phyloP scores from a whole-genome alignment of 192 early-diverging fungal genomes.

The Coemansia sp. region DNA sequence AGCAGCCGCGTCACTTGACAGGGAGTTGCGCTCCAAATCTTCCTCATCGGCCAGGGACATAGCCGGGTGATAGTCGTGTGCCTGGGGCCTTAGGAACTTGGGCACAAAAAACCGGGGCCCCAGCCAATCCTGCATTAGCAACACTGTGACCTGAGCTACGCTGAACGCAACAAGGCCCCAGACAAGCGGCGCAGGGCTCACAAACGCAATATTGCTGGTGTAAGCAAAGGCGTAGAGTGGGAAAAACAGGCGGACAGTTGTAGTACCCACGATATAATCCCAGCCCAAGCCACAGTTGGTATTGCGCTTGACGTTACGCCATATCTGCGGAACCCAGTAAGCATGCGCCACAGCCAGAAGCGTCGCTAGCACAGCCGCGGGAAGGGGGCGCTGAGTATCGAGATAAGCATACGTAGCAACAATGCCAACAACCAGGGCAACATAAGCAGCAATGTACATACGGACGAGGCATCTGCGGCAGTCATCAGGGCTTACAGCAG shows the following conservation, averaged over 20 bases:
- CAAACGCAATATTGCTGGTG: slow-evolving; percentile 52
- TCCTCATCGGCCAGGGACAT: slow-evolving; percentile 59
- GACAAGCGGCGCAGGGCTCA: slow-evolving; percentile 46
- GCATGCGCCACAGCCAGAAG: slow-evolving; percentile 61
- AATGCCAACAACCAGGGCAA: slow-evolving; percentile 61
- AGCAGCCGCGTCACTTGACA: slow-evolving; percentile 1
- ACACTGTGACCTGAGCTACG: slow-evolving; percentile 59
- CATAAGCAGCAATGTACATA: slow-evolving; percentile 47
- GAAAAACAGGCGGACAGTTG: slow-evolving; percentile 57
- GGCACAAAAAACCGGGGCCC: slow-evolving; percentile 80
- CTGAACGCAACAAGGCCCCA: slow-evolving; percentile 63
- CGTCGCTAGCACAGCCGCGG: slow-evolving; percentile 50
- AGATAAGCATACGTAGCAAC: slow-evolving; percentile 66
- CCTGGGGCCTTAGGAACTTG: slow-evolving; percentile 62
- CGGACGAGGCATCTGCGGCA: slow-evolving; percentile 30
- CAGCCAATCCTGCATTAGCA: slow-evolving; percentile 67
- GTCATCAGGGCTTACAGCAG: slow-evolving; percentile 35
- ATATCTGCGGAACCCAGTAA: slow-evolving; percentile 84
- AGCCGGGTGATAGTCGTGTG: slow-evolving; percentile 72
- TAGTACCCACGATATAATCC: slow-evolving; percentile 65
- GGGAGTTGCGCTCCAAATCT: slow-evolving; percentile 7
- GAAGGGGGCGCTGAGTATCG: slow-evolving; percentile 53
- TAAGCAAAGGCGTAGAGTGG: slow-evolving; percentile 64
- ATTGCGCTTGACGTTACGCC: slow-evolving; percentile 68
- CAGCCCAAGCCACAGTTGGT: slow-evolving; percentile 61